Conservation (phyloP, 1,284 basidiomycete genomes). For the Apiotrichum gracile region DNA sequence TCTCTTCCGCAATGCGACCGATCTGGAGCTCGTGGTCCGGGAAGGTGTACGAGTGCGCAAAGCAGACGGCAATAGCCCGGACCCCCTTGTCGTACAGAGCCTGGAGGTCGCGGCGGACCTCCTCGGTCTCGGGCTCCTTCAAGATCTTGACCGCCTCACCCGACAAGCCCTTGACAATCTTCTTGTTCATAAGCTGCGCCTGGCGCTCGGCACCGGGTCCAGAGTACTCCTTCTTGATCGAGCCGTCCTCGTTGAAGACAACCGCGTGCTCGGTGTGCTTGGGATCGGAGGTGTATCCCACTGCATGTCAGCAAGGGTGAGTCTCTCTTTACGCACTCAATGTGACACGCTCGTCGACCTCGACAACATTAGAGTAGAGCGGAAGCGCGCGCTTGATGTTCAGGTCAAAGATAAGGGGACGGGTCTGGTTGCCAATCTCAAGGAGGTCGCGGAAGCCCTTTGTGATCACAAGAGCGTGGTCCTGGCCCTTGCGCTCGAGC, state of each 20-base stretch:
- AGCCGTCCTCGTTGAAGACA: no score
- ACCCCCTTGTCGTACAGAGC: conserved; percentile 29
- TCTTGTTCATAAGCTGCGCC: no score
- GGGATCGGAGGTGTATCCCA: conserved; percentile 19
- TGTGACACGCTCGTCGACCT: conserved; percentile 86
- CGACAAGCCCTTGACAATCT: conserved; percentile 26
- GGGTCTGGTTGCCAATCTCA: conserved; percentile 44
- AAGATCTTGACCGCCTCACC: conserved; percentile 87
- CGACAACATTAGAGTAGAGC: conserved; percentile 76
- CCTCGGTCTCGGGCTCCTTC: conserved; percentile 51
- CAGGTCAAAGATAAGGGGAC: conserved; percentile 79
- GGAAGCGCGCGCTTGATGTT: conserved; percentile 73
- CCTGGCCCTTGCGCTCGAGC: conserved; percentile 86
- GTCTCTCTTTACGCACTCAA: conserved; percentile 30
- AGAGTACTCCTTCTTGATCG: no score
- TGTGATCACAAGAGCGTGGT: conserved; percentile 89
- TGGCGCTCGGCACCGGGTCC: no score
- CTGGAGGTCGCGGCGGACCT: conserved; percentile 28
- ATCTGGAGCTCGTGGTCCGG: conserved; percentile 33
- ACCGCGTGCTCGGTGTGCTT: conserved; percentile 15
- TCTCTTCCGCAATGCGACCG: conserved; percentile 28
- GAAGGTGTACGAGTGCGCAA: conserved; percentile 37
- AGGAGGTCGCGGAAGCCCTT: conserved; percentile 57
- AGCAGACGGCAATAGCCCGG: conserved; percentile 28
- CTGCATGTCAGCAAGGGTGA: no score